Base-by-base conservation (phyloP, 2,329 filamentous ascomycete species). In the Cladosporium sp. region DNA sequence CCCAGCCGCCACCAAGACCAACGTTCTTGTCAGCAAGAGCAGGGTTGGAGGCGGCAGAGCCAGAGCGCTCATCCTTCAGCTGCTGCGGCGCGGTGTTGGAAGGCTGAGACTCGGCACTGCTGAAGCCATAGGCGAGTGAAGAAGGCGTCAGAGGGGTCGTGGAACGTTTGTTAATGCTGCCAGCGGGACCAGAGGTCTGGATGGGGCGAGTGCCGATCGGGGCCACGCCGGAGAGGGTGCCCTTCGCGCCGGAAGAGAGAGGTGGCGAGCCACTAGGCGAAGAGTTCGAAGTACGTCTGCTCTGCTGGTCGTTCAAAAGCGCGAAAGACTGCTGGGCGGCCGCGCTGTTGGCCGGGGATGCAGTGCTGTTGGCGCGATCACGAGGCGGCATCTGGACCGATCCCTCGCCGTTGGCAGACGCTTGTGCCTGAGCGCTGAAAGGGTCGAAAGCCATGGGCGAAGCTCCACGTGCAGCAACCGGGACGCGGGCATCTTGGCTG, bases 131-230 rank as follows among this genome's bases (percentile, higher is more conserved):
- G 77, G 89, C 89, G 62, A 95, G 83, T 14, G 93, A 93, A n/a
- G 93, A 96, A n/a, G 93, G 89, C 33, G 74, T 74, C 12, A 97
- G 85, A 63, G 94, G 93, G 2, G 93, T 96, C 8, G 92, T 96
- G 0, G 93, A 92, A 67, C 92, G 91, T 80, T 95, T 95, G 78
- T 85, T 90, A 71, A 91, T 77, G 11, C 84, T 83, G 37, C 86
- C 84, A 73, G 88, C 89, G 35, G 82, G 76, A 46, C 76, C 80
- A n/a, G 86, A 80, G 37, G 83, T 84, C 46, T 84, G 85, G 21
- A 86, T 85, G 3, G 94, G 94, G 53, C 95, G 90, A 66, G 94
- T 97, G 69, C 95, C 95, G 72, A 98, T 98, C 21, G 95, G 94
- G 26, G 93, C 94, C 62, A 98, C 93, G 5, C 90, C 84, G 65